phyloP scores from a whole-genome alignment of 2,329 filamentous ascomycete species.

The Tolypocladium pustulatum region DNA sequence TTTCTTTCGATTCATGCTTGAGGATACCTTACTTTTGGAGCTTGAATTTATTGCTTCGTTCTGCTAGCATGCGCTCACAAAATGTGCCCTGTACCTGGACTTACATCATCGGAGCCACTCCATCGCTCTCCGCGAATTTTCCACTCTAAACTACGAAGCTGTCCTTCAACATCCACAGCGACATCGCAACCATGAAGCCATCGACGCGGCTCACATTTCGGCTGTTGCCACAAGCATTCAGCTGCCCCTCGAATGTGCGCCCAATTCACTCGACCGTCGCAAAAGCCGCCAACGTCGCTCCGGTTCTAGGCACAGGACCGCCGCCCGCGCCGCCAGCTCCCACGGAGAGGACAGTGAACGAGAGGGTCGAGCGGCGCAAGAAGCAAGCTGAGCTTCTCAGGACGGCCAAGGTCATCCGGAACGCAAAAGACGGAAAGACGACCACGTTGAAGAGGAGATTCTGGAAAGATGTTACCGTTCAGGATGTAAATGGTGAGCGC shows the following conservation, averaged over 20 bases:
- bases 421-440: slow-evolving; percentile 21
- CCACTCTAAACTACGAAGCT: neutral
- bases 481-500: slow-evolving; percentile 50
- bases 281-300: slow-evolving; percentile 35
- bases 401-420: slow-evolving; percentile 37
- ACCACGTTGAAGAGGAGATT: slow-evolving; percentile 59
- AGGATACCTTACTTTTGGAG: too few species aligned
- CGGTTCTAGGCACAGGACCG: slow-evolving; percentile 46
- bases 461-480: slow-evolving; percentile 75
- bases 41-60: neutral
- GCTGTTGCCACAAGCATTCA: slow-evolving; percentile 16
- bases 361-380: slow-evolving; percentile 38
- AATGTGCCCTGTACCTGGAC: neutral
- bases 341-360: slow-evolving; percentile 25
- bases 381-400: slow-evolving; percentile 46
- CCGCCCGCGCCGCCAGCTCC: slow-evolving; percentile 46
- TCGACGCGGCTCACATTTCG: slow-evolving; percentile 27
- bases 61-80: neutral
- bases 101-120: slow-evolving; percentile 6
- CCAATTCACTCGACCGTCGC: slow-evolving; percentile 21
- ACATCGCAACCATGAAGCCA: slow-evolving; percentile 26
- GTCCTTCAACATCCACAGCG: slow-evolving; percentile 2
- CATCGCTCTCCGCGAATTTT: slow-evolving; percentile 5
- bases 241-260: slow-evolving; percentile 9
- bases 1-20: too few species aligned